Conservation (phyloP, 2,329 filamentous ascomycete genomes). For the Trichoderma koningii region DNA sequence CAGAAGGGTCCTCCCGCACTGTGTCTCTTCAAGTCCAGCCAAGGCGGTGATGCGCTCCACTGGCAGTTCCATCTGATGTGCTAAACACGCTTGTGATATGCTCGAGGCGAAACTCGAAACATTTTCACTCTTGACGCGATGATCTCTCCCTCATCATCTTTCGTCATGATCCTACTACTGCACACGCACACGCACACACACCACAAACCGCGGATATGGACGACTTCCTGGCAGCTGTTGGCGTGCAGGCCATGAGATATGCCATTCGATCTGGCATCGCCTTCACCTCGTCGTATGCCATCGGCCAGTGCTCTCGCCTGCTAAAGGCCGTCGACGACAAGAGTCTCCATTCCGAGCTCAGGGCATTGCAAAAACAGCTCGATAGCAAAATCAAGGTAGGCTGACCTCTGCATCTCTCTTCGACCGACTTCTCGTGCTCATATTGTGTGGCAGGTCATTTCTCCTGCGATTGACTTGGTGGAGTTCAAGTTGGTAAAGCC, state of each 20-base stretch:
- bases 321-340: constrained; percentile 75
- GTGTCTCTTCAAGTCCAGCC: not conserved
- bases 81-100: not conserved
- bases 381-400: constrained; percentile 80
- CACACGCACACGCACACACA: too few species aligned
- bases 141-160: not conserved
- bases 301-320: constrained; percentile 76
- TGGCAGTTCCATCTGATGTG: not conserved
- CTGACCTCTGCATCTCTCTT: not conserved
- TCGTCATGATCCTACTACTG: not conserved
- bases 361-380: constrained; percentile 69
- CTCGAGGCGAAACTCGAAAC: not conserved
- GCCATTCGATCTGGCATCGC: constrained; percentile 85
- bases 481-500: constrained; percentile 70
- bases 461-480: constrained; percentile 88
- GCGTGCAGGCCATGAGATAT: constrained; percentile 82
- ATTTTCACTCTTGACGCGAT: not conserved
- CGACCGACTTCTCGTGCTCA: not conserved
- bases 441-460: constrained; percentile 67
- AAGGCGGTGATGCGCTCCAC: not conserved
- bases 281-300: constrained; percentile 81
- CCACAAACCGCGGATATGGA: constrained; percentile 64
- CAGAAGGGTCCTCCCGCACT: not conserved
- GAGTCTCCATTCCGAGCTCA: constrained; percentile 67
- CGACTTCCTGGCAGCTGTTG: constrained; percentile 55